Evolutionary conservation across 495 filamentous ascomycete genomes (phyloP).

Genomic region (Penicillium bialowiezense): DNA sequence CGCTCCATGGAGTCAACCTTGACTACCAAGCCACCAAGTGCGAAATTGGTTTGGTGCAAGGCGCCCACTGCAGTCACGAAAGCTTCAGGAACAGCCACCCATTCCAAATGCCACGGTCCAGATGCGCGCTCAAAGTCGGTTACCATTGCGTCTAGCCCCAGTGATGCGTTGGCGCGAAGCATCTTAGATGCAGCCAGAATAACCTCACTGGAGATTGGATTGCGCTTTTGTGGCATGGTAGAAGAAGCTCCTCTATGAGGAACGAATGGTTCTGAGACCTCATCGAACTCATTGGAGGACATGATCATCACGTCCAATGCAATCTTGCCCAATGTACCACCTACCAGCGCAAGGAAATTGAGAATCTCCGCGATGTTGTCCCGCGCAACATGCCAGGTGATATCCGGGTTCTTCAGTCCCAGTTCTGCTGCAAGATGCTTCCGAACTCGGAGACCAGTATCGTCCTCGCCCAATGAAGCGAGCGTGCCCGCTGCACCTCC

Average conservation of each 20-base stretch:
- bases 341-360: conserved; percentile 16
- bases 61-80: conserved; percentile 43
- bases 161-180: conserved; percentile 39
- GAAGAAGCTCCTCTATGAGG: conserved; percentile 47
- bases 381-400: conserved; percentile 40
- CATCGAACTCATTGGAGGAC: conserved; percentile 46
- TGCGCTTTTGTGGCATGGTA: conserved; percentile 53
- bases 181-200: conserved; percentile 47
- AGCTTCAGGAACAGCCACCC: conserved; percentile 43
- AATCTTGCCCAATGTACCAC: conserved; percentile 45
- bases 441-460: conserved; percentile 29
- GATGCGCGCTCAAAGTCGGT: conserved; percentile 47
- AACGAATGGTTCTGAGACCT: conserved; percentile 48
- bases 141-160: conserved; percentile 44
- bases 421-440: conserved; percentile 29
- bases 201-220: conserved; percentile 48
- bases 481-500: not conserved
- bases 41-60: conserved; percentile 43
- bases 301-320: conserved; percentile 50
- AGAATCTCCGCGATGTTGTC: not conserved
- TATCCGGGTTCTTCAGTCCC: conserved; percentile 31
- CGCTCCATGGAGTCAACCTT: conserved; percentile 37
- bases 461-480: conserved; percentile 17
- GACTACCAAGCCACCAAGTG: conserved; percentile 38
- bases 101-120: conserved; percentile 50